Evolutionary conservation across 331 rosid species (phyloP).

Genomic region (Rhamnella rubrinervis): DNA sequence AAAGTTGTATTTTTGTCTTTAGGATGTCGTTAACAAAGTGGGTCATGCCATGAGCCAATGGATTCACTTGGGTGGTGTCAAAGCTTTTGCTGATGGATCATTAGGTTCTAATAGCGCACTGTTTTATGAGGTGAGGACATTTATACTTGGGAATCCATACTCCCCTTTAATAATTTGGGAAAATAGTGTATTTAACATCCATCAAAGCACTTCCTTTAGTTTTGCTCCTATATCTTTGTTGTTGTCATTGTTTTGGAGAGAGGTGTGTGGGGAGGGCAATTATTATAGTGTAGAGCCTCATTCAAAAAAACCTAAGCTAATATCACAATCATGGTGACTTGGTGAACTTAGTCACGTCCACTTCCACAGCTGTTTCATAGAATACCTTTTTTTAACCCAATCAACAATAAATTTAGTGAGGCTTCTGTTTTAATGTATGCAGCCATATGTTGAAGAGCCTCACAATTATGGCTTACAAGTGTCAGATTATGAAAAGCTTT

Average conservation of each 20-base stretch:
- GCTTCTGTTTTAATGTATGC: slow-evolving; percentile 25
- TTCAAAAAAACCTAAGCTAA: too few relatives aligned
- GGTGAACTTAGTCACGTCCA: slow-evolving; percentile 7
- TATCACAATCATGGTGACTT: neutral
- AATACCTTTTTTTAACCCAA: neutral
- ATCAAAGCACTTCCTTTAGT: neutral
- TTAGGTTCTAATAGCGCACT: slow-evolving; percentile 76
- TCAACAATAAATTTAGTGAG: neutral
- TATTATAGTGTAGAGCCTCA: neutral
- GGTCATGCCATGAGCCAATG: slow-evolving; percentile 63
- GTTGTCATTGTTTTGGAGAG: neutral
- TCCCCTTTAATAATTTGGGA: neutral
- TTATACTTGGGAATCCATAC: slow-evolving; percentile 15
- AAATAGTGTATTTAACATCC: slow-evolving; percentile 6
- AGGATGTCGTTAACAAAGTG: slow-evolving; percentile 58
- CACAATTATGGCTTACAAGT: slow-evolving; percentile 60
- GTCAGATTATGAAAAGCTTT: slow-evolving; percentile 48
- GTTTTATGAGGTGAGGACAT: slow-evolving; percentile 66
- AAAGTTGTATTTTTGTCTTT: slow-evolving; percentile 20
- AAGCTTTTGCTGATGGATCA: slow-evolving; percentile 83
- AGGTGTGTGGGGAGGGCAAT: neutral
- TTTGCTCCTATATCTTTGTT: neutral
- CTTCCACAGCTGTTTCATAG: neutral
- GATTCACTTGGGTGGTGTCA: slow-evolving; percentile 84
- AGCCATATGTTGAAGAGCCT: slow-evolving; percentile 70